phyloP scores from a whole-genome alignment of 257 asterid species.

The Nicotiana attenuata region DNA sequence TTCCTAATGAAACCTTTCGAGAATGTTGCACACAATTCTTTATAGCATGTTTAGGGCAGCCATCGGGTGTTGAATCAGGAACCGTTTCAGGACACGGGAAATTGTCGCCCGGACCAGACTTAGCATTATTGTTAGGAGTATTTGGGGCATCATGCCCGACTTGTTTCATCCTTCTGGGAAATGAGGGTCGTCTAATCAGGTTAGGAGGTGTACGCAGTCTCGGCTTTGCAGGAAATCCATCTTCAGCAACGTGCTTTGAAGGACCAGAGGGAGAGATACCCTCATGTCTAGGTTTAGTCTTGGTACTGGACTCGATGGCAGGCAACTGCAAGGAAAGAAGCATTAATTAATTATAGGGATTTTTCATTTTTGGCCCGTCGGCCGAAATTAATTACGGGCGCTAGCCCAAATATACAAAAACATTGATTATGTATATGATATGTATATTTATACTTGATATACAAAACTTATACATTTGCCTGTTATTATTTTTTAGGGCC shows the following conservation, averaged over 20 bases:
- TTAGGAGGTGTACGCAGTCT: conserved; percentile 64
- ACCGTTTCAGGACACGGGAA: conserved; percentile 22
- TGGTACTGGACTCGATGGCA: conserved; percentile 52
- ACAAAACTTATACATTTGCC: no score
- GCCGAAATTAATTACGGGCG: no score
- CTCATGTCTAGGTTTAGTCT: conserved; percentile 65
- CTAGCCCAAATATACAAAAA: no score
- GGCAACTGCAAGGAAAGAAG: conserved; percentile 45
- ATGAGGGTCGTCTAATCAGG: conserved; percentile 47
- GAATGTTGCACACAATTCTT: conserved; percentile 36
- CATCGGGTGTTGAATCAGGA: conserved; percentile 29
- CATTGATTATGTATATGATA: no score
- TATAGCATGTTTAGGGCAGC: conserved; percentile 17
- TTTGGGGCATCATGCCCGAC: conserved; percentile 37
- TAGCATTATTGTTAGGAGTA: conserved; percentile 21
- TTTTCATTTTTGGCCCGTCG: no score
- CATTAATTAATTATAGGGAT: not conserved
- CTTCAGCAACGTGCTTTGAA: conserved; percentile 43
- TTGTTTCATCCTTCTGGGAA: conserved; percentile 46
- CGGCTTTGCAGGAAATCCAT: conserved; percentile 39
- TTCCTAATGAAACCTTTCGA: conserved; percentile 29
- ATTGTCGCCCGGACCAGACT: conserved; percentile 16
- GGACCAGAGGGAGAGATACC: conserved; percentile 49
- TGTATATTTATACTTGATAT: no score
- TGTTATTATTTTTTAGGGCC: no score